These are phyloP conservation scores for Cupressus sempervirens DNA, from an alignment of 75 land plant species.

Conservation along the genomic window DNA sequence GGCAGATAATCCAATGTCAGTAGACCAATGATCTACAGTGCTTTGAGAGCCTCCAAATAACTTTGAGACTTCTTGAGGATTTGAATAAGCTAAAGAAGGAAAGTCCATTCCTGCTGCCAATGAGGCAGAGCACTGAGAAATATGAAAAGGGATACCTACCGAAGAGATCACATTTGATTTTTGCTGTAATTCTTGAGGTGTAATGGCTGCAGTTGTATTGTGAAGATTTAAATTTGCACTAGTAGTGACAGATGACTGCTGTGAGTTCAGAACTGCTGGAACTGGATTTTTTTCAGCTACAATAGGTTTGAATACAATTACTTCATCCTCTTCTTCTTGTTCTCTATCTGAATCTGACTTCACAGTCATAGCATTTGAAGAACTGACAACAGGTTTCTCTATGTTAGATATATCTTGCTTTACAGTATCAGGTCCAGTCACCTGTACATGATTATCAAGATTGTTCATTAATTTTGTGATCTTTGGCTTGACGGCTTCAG, in stretches of 20 bases:
- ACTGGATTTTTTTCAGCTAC: constrained; percentile 22
- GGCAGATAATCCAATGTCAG: not conserved
- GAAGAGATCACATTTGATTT: not conserved
- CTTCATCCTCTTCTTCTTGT: constrained; percentile 91
- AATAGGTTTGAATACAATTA: constrained; percentile 81
- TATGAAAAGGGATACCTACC: not conserved
- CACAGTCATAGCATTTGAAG: not conserved
- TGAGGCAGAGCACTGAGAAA: not conserved
- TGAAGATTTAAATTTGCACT: not conserved
- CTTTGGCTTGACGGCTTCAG: constrained; percentile 7
- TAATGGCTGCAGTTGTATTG: not conserved
- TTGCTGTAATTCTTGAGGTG: not conserved
- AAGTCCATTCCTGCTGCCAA: not conserved
- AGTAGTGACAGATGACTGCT: not conserved
- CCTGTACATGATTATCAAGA: constrained; percentile 1
- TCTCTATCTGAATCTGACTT: constrained; percentile 32
- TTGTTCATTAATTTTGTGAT: not conserved
- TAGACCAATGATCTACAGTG: constrained; percentile 9
- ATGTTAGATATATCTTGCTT: not conserved
- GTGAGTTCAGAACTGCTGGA: constrained; percentile 5
- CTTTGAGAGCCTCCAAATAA: not conserved
- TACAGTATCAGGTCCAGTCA: not conserved
- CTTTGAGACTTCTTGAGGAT: not conserved
- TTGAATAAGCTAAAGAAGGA: not conserved
- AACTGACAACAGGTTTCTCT: not conserved